Base-by-base conservation (phyloP, 164 flowering plant species). In the Tetracentron sinense region DNA sequence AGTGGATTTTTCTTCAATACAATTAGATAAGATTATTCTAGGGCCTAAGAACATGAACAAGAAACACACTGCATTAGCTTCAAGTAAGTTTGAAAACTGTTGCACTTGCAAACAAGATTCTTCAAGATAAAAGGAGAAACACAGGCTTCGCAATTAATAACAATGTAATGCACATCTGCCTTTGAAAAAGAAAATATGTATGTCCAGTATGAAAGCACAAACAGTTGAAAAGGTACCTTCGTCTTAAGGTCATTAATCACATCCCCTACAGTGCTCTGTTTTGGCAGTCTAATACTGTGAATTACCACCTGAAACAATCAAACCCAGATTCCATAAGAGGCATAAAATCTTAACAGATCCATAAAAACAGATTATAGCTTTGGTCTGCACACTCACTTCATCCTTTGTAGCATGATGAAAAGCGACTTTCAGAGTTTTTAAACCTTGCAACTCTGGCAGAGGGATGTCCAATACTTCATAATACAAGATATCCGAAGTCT, bases 401-500 rank as follows among this genome's bases (percentile, higher is more conserved):
- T 49, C 53, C 53, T 49, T 49, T 21, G 26, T 22, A 0, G 53
- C 53, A 20, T 20, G 26, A 49, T 49, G 53, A 49, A 49, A 49
- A 20, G 53, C 53, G 5, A 49, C 53, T 49, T 20, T 49, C 22
- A 49, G 25, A 49, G 53, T 20, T 60, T 82, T 82, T 53, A 82
- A 33, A 6, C 79, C 71, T 79, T 90, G 90, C 65, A 86, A 69
- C 42, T 86, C 92, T 61, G 92, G 94, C 29, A 88, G 79, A 50
- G 96, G 92, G 61, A 90, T 84, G 66, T 87, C 96, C 74, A 90
- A 62, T 19, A 90, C 85, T 77, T 90, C 91, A 69, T 85, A 91
- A 61, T 91, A 88, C 63, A 91, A 69, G 29, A 91, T 84, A 72
- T 91, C 87, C 3, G 96, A 79, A 33, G 74, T 82, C 96, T 88